Percentiles rank a stretch among this genome's conserved stretches.
These are phyloP conservation scores for Diaporthe sp. DNA, from an alignment of 2,329 filamentous ascomycete species.

Conservation along the genomic window DNA sequence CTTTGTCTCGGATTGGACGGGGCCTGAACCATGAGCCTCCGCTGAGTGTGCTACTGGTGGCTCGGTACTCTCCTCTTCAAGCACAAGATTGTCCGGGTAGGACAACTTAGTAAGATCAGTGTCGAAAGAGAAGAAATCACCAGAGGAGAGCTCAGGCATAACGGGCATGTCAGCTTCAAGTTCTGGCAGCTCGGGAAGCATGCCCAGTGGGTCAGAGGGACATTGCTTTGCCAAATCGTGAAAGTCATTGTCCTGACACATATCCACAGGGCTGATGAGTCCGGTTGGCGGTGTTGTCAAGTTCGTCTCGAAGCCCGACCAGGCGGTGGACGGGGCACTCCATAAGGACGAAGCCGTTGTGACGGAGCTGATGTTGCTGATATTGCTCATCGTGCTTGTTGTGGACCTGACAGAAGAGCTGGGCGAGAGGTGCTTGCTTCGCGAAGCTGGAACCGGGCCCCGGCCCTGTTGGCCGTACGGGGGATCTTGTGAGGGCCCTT, in stretches of 20 bases:
- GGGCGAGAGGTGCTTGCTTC: conserved; percentile 56
- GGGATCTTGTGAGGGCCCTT: neutral
- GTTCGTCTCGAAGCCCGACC: conserved; percentile 52
- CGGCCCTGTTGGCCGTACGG: conserved; percentile 35
- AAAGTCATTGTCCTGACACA: conserved; percentile 42
- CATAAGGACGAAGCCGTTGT: conserved; percentile 61
- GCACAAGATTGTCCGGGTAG: conserved; percentile 50
- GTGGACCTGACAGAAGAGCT: conserved; percentile 61
- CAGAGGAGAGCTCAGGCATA: conserved; percentile 40
- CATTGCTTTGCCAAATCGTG: conserved; percentile 37
- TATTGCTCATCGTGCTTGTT: conserved; percentile 47
- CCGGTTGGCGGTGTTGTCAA: conserved; percentile 59
- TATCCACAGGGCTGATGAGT: conserved; percentile 46
- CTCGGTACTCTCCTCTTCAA: conserved; percentile 43
- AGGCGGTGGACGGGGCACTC: conserved; percentile 53
- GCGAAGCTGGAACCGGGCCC: conserved; percentile 37
- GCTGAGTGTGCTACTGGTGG: neutral
- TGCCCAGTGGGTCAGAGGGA: conserved; percentile 41
- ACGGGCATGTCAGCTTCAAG: conserved; percentile 54
- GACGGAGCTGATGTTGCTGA: conserved; percentile 46
- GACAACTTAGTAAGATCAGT: conserved; percentile 47
- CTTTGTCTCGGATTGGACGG: conserved; percentile 44
- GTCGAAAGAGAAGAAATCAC: conserved; percentile 48
- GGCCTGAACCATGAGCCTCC: neutral
- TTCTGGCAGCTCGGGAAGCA: conserved; percentile 55